phyloP scores from a whole-genome alignment of 2,329 filamentous ascomycete genomes.

The Botrytis medusae region DNA sequence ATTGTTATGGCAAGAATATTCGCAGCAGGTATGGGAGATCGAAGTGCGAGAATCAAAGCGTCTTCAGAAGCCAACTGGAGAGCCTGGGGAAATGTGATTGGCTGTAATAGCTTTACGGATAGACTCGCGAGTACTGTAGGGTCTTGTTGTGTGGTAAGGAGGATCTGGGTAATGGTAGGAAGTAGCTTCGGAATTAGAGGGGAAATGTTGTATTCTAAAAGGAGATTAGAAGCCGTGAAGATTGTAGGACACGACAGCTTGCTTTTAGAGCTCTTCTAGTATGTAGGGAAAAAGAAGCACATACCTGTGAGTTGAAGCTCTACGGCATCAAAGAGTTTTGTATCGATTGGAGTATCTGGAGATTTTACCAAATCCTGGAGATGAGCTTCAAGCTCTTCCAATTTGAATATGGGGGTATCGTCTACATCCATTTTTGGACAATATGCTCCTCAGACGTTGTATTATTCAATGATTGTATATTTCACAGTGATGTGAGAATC shows the following conservation, averaged over 20 bases:
- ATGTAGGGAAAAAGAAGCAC: constrained; percentile 9
- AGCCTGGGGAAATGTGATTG: constrained; percentile 52
- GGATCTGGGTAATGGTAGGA: constrained; percentile 53
- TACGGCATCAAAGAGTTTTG: constrained; percentile 58
- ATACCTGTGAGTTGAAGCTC: constrained; percentile 58
- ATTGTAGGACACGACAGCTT: not conserved
- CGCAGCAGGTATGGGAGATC: constrained; percentile 54
- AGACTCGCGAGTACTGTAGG: constrained; percentile 53
- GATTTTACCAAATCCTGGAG: constrained; percentile 51
- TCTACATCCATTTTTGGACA: constrained; percentile 10
- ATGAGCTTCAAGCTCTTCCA: constrained; percentile 56
- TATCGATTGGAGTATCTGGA: constrained; percentile 45
- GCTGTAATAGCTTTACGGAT: constrained; percentile 55
- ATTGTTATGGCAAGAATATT: constrained; percentile 59
- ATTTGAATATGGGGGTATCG: constrained; percentile 34
- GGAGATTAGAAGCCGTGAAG: constrained; percentile 21
- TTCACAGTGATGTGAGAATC: not conserved
- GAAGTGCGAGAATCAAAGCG: constrained; percentile 52
- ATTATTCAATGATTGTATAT: not conserved
- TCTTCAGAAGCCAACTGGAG: constrained; percentile 53
- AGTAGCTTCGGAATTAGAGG: constrained; percentile 54
- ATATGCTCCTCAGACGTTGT: not conserved
- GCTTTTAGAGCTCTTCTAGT: not conserved
- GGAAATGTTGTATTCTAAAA: constrained; percentile 51
- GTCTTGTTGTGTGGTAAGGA: constrained; percentile 52